Base-by-base conservation (phyloP, 208 protist species). In the Trypanosoma brucei region DNA sequence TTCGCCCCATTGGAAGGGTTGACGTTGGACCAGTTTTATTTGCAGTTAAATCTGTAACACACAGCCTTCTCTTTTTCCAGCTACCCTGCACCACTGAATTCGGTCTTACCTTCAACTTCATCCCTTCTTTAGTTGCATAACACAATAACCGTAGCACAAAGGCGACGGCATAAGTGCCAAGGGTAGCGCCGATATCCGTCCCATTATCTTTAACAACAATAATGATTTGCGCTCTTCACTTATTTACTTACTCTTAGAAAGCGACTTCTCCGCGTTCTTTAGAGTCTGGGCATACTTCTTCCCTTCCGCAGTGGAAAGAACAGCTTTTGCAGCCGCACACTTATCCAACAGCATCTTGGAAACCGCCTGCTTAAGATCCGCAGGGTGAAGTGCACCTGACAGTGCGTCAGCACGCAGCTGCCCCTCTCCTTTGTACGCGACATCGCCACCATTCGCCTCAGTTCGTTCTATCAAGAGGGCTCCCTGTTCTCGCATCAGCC, bases 341-440 rank as follows among this genome's bases (percentile, higher is more conserved):
- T 44, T 45, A 22, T 76, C 74, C 34, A 91, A 53, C 14, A 95
- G 57, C 11, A 61, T 14, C 54, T 85, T 78, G n/a, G 80, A 77
- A n/a, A 98, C 84, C 9, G 85, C 66, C 5, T 77, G 68, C 75
- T 98, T 98, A 36, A 98, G 79, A 60, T 98, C 96, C 13, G 57
- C 83, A 6, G 95, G 94, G 68, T 98, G 94, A 40, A 98, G 61
- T 0, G 74, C 66, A 3, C 81, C 88, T 14, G 68, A 70, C 33
- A 60, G 72, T 52, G 80, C 96, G 48, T 93, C 93, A n/a, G 49
- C 65, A 34, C 72, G 60, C 0, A 96, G 68, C 3, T 49, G 52
- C 14, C 62, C 68, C 35, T 61, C 69, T 8, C 58, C 49, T 34
- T 13, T 66, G 78, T 91, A 94, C 39, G 75, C 75, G 13, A 87